phyloP scores from a whole-genome alignment of 1,139 yeast species.

The Arxiozyma slooffiae region DNA sequence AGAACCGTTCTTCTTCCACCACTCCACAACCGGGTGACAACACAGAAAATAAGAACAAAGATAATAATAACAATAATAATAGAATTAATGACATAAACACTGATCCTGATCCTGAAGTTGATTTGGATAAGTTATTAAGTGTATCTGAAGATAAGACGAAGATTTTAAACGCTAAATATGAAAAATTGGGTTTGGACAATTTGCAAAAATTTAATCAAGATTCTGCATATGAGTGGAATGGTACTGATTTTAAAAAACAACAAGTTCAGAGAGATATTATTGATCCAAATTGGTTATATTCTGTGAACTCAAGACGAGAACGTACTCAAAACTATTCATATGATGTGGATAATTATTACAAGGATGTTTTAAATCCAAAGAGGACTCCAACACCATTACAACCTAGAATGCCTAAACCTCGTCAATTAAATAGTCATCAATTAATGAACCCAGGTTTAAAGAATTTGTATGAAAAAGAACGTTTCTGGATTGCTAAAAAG shows the following conservation, averaged over 20 bases:
- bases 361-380: conserved; percentile 66
- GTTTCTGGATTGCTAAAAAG: conserved; percentile 34
- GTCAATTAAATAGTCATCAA: conserved; percentile 63
- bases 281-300: conserved; percentile 50
- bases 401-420: conserved; percentile 52
- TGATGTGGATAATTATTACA: conserved; percentile 67
- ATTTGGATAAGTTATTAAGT: conserved; percentile 67
- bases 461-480: conserved; percentile 58
- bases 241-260: conserved; percentile 67
- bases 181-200: conserved; percentile 84
- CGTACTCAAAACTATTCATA: conserved; percentile 72
- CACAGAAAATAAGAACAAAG: neutral
- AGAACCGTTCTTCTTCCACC: conserved; percentile 12
- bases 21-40: conserved; percentile 30
- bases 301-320: conserved; percentile 38
- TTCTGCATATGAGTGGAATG: conserved; percentile 80
- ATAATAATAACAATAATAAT: neutral
- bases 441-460: conserved; percentile 53
- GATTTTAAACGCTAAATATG: conserved; percentile 67
- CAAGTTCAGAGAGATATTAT: conserved; percentile 35
- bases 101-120: conserved; percentile 43
- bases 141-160: conserved; percentile 78
- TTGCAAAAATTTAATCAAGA: conserved; percentile 61
- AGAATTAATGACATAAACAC: conserved; percentile 2
- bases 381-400: conserved; percentile 50